Percentiles rank a stretch among this genome's conserved stretches.
Evolutionary conservation across 75 land plant genomes (phyloP).

Genomic region (Pinus albicaulis): DNA sequence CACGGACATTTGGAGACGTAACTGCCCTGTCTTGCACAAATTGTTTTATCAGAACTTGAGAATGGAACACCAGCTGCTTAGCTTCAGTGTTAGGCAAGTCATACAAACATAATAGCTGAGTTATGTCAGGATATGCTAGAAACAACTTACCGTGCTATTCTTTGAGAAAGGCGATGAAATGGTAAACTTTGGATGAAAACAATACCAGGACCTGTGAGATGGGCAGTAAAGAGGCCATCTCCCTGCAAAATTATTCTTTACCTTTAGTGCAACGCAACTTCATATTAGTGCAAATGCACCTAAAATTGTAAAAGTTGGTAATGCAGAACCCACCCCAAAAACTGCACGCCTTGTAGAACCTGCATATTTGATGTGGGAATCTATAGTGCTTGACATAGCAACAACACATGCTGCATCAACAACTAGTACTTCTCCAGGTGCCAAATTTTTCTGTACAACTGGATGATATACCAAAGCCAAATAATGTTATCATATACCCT

Average conservation of each 20-base stretch:
- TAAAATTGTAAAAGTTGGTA: neutral
- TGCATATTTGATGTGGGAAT: slow-evolving; percentile 55
- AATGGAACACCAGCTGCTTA: neutral
- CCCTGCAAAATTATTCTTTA: slow-evolving; percentile 37
- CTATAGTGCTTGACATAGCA: slow-evolving; percentile 59
- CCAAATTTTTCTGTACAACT: slow-evolving; percentile 87
- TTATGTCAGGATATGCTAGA: neutral
- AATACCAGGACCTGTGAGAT: slow-evolving; percentile 89
- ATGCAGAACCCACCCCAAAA: slow-evolving; percentile 62
- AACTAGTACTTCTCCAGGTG: slow-evolving; percentile 73
- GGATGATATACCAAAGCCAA: slow-evolving; percentile 12
- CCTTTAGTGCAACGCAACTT: neutral
- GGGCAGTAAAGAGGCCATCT: slow-evolving; percentile 51
- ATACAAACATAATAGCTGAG: neutral
- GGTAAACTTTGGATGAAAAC: slow-evolving; percentile 94
- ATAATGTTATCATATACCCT: neutral
- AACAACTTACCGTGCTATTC: slow-evolving; percentile 68
- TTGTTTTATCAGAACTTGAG: neutral
- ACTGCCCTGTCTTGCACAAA: slow-evolving; percentile 60
- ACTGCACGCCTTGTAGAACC: slow-evolving; percentile 55
- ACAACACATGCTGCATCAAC: slow-evolving; percentile 78
- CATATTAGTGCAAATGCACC: neutral
- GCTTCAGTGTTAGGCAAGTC: neutral
- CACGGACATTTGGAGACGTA: slow-evolving; percentile 82
- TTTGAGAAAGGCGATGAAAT: slow-evolving; percentile 68